These are phyloP conservation scores for Hericium erinaceus DNA, from an alignment of 768 basidiomycete species.

Conservation along the genomic window DNA sequence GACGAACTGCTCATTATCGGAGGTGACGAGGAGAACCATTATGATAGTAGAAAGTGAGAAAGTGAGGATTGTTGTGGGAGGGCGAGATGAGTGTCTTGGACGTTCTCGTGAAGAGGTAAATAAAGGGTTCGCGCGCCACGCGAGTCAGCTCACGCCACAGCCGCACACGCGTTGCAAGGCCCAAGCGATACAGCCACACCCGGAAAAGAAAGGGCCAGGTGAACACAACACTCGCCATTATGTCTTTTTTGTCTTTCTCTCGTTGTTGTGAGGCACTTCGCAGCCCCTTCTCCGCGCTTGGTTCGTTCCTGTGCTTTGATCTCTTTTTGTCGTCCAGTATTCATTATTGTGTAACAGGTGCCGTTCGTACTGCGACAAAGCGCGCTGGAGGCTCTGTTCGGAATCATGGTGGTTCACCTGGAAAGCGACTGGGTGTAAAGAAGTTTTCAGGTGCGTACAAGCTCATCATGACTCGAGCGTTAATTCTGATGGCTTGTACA, in stretches of 20 bases:
- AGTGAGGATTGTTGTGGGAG: background rate
- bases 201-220: background rate
- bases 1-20: constrained; percentile 90
- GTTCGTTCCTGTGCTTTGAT: constrained; percentile 11
- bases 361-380: constrained; percentile 91
- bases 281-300: constrained; percentile 43
- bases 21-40: constrained; percentile 86
- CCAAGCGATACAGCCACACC: background rate
- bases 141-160: background rate
- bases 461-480: too few relatives aligned
- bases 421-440: constrained; percentile 90
- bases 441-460: constrained; percentile 76
- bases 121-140: background rate
- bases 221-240: constrained; percentile 13
- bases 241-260: constrained; percentile 42
- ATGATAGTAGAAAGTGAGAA: constrained; percentile 16
- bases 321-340: constrained; percentile 1
- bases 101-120: constrained; percentile 2
- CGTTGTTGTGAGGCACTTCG: constrained; percentile 26
- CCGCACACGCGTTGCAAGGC: background rate
- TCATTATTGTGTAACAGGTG: constrained; percentile 23
- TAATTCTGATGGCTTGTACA: constrained; percentile 20
- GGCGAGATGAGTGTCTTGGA: constrained; percentile 9
- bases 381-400: constrained; percentile 90
- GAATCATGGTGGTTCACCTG: constrained; percentile 89